Percentiles rank a stretch among this genome's conserved stretches.
Evolutionary conservation across 2,329 filamentous ascomycete species (phyloP).

Genomic region (Talaromyces amestolkiae): DNA sequence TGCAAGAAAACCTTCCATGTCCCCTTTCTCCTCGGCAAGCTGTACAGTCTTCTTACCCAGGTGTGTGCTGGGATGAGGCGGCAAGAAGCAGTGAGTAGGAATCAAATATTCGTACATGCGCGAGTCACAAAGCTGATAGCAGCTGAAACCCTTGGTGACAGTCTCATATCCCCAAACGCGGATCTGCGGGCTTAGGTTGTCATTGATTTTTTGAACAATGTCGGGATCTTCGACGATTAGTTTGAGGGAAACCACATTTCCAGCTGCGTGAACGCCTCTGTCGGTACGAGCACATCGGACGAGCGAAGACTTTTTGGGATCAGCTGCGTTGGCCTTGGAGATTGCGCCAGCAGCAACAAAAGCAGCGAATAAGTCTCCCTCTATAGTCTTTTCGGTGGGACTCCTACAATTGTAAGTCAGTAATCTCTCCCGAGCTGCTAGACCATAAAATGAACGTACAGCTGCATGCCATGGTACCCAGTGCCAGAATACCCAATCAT

Average conservation of each 20-base stretch:
- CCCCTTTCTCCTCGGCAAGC: conserved; percentile 68
- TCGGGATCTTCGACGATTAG: conserved; percentile 90
- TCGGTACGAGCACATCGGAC: conserved; percentile 93
- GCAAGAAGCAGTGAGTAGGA: conserved; percentile 86
- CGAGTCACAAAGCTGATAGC: conserved; percentile 91
- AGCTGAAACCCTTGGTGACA: conserved; percentile 87
- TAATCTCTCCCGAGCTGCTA: not conserved
- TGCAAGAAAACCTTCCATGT: conserved; percentile 65
- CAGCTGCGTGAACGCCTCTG: conserved; percentile 94
- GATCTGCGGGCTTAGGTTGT: conserved; percentile 79
- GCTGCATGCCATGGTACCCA: conserved; percentile 96
- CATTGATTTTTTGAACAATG: conserved; percentile 88
- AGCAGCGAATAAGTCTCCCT: conserved; percentile 89
- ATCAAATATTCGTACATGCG: conserved; percentile 97
- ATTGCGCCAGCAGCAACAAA: conserved; percentile 90
- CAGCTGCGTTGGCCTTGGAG: conserved; percentile 92
- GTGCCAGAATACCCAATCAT: conserved; percentile 94
- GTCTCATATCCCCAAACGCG: conserved; percentile 90
- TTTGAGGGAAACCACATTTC: conserved; percentile 92
- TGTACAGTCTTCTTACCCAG: conserved; percentile 81
- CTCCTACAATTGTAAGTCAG: conserved; percentile 35
- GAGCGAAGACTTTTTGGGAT: conserved; percentile 93
- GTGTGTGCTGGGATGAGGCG: conserved; percentile 84
- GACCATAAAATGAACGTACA: conserved; percentile 44
- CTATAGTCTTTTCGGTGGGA: conserved; percentile 79